Evolutionary conservation across 2,329 filamentous ascomycete genomes (phyloP), one percentile per base, ranked within the genome.

Genomic region (Atkinsonella texensis): DNA sequence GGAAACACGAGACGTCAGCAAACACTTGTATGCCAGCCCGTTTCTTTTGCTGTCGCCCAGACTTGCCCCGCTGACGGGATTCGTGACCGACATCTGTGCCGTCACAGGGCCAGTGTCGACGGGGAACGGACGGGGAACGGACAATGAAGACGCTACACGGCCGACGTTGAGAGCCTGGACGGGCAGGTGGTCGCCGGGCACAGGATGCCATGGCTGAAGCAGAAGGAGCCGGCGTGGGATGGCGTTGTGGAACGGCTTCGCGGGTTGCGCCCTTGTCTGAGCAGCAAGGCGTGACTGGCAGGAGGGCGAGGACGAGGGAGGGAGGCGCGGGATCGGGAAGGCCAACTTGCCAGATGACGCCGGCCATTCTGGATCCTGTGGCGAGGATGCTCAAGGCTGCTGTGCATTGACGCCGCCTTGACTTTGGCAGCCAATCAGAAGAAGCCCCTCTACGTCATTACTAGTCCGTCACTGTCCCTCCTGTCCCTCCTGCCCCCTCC

Each of bases 1-100:
- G 67, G n/a, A n/a, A 12, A 39, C 64, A 62, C 13, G 67, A 58
- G 1, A 65, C 58, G 4, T 65, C 67, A 0, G 62, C 56, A 49
- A 71, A 71, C 3, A 70, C 54, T 57, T 71, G 71, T 38, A 69
- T 58, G 3, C 64, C 65, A 0, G 61, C 45, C 61, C 64, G 70
- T 6, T 62, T 62, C 4, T n/a, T 60, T 53, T 23, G 0, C 60
- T 54, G 1, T 45, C 53, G 0, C 63, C 56, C 2, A 70, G 48
- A 45, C 71, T 69, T 0, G 71, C 70, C 0, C 79, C 79, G 0
- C 69, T 75, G 55, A 83, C 80, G 0, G 80, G 80, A 51, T 70
- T 77, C 0, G 78, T 75, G 2, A 75, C 74, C n/a, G n/a, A n/a
- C n/a, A n/a, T n/a, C n/a, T n/a, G n/a, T n/a, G n/a, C n/a, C n/a